Conservation (phyloP, 176 grass and related monocot species). For the Rhynchospora breviuscula region DNA sequence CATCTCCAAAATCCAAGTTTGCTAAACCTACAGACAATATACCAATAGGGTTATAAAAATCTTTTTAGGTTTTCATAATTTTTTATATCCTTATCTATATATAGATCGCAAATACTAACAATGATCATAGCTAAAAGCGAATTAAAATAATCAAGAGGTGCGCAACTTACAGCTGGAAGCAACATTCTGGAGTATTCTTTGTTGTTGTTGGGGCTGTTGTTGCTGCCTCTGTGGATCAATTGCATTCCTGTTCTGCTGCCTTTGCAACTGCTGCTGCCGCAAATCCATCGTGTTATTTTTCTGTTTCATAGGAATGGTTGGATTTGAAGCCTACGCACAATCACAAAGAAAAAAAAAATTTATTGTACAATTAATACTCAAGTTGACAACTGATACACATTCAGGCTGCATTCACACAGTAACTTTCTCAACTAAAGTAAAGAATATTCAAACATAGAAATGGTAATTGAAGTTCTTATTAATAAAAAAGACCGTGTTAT, state of each 20-base stretch:
- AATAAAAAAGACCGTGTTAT: too few relatives aligned
- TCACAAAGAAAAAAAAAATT: too few relatives aligned
- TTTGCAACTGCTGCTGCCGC: constrained; percentile 64
- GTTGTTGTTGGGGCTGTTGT: constrained; percentile 36
- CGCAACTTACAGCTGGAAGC: constrained; percentile 80
- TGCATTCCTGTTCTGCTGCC: constrained; percentile 45
- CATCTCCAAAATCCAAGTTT: neutral
- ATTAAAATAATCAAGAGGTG: neutral
- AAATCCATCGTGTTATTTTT: constrained; percentile 64
- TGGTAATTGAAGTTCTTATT: too few relatives aligned
- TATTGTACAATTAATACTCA: too few relatives aligned
- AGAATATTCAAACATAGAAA: too few relatives aligned
- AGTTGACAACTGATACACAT: too few relatives aligned
- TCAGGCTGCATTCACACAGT: too few relatives aligned
- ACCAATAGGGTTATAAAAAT: neutral
- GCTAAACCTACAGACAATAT: neutral
- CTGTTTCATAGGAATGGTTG: constrained; percentile 58
- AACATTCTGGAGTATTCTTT: constrained; percentile 53
- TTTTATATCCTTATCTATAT: neutral
- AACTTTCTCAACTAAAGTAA: too few relatives aligned
- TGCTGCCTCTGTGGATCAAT: constrained; percentile 34
- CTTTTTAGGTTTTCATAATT: neutral
- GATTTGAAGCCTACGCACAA: neutral
- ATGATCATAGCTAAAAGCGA: neutral
- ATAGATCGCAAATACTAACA: neutral